Conservation (phyloP, 2,329 filamentous ascomycete genomes). For the Hypoxylon sp. region DNA sequence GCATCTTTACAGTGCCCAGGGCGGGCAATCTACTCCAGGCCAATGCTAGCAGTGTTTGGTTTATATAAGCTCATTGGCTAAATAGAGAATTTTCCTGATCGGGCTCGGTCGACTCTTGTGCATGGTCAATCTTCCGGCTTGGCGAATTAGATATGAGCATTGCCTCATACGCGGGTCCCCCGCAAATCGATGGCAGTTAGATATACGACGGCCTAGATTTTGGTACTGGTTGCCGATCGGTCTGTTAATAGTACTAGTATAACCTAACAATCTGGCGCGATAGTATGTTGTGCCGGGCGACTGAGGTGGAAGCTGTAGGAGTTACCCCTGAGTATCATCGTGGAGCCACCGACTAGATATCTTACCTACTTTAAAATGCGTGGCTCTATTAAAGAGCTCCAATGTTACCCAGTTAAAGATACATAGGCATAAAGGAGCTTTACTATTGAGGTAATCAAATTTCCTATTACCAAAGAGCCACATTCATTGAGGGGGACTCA, state of each 20-base stretch:
- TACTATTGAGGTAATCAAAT: neutral
- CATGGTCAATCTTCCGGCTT: slow-evolving; percentile 45
- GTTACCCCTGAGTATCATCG: slow-evolving; percentile 1
- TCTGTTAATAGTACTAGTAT: neutral
- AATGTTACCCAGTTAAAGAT: neutral
- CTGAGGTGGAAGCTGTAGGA: neutral
- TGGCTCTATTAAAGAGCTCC: neutral
- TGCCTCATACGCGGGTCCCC: slow-evolving; percentile 34
- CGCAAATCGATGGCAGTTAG: slow-evolving; percentile 42
- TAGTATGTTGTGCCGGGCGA: neutral
- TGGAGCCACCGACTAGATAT: neutral
- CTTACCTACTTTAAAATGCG: neutral
- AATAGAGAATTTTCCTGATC: slow-evolving; percentile 44
- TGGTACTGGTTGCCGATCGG: slow-evolving; percentile 34
- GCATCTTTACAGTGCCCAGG: slow-evolving; percentile 29
- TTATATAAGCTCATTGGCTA: slow-evolving; percentile 45
- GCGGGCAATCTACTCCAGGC: slow-evolving; percentile 29
- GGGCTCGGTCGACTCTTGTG: slow-evolving; percentile 34
- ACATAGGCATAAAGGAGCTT: neutral
- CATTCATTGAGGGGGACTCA: neutral
- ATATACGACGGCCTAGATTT: slow-evolving; percentile 14
- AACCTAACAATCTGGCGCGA: neutral
- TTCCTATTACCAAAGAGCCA: neutral
- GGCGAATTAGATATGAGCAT: slow-evolving; percentile 41
- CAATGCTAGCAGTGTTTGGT: slow-evolving; percentile 29